A percentile compares a stretch with the other conserved stretches of the same genome.
phyloP scores from a whole-genome alignment of 805 yeast genomes.

The Nakazawaea ambrosiae region DNA sequence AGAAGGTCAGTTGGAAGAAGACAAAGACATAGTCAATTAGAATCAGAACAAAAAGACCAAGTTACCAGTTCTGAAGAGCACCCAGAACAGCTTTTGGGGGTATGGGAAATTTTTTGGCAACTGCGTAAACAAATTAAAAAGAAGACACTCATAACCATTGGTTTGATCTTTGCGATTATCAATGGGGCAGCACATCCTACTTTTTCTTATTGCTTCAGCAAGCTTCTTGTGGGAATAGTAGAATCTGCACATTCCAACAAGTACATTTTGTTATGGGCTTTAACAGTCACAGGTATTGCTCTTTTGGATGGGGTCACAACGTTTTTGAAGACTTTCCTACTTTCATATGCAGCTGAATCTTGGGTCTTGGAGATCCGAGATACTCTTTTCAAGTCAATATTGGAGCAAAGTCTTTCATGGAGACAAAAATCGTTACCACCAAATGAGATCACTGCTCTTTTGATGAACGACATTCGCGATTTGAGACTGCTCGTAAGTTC shows the following conservation, averaged over 20 bases:
- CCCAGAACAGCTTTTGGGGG: background rate
- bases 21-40: too few species aligned
- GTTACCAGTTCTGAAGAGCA: too few species aligned
- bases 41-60: too few species aligned
- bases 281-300: constrained; percentile 57
- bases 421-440: constrained; percentile 33
- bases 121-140: constrained; percentile 34
- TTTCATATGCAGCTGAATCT: constrained; percentile 56
- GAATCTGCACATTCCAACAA: background rate
- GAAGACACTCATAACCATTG: constrained; percentile 24
- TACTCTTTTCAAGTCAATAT: constrained; percentile 38
- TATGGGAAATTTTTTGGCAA: background rate
- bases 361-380: constrained; percentile 57
- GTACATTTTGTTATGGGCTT: constrained; percentile 45
- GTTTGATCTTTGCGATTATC: constrained; percentile 43
- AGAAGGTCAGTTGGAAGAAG: too few species aligned
- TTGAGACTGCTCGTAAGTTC: constrained; percentile 58
- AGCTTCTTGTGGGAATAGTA: constrained; percentile 33
- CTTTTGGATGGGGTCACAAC: constrained; percentile 51
- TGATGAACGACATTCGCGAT: constrained; percentile 81
- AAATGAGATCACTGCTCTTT: constrained; percentile 53
- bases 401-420: constrained; percentile 49
- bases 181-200: constrained; percentile 68
- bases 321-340: constrained; percentile 40
- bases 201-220: constrained; percentile 73